Evolutionary conservation across 179 eudicot species (phyloP).

Genomic region (Silene vulgaris): DNA sequence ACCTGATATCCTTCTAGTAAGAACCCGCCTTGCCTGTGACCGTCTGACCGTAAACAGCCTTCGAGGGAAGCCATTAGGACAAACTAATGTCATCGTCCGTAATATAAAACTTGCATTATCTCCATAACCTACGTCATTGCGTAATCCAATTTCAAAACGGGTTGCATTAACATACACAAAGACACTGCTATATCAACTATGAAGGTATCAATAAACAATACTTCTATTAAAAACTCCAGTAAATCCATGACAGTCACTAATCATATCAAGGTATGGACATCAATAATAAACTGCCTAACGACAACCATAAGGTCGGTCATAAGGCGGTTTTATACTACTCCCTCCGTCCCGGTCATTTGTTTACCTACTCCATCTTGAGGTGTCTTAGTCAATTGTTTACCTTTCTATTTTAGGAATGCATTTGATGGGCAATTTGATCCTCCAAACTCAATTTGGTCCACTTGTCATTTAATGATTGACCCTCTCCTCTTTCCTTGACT

Average conservation of each 20-base stretch:
- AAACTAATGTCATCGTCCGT: conserved; percentile 28
- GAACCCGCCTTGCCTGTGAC: conserved; percentile 21
- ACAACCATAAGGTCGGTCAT: too few relatives aligned
- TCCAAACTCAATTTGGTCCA: too few relatives aligned
- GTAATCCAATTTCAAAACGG: conserved; percentile 5
- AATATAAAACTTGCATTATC: conserved; percentile 31
- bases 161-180: neutral
- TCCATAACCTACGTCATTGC: conserved; percentile 34
- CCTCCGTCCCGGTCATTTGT: too few relatives aligned
- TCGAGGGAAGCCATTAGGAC: conserved; percentile 30
- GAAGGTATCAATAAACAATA: neutral
- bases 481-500: too few relatives aligned
- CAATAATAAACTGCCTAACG: neutral
- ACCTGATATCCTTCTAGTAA: conserved; percentile 55
- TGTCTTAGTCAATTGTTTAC: too few relatives aligned
- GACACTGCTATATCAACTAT: neutral
- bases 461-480: too few relatives aligned
- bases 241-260: neutral
- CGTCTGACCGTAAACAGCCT: conserved; percentile 22
- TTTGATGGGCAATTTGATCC: too few relatives aligned
- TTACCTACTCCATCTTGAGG: too few relatives aligned
- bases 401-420: too few relatives aligned
- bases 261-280: neutral
- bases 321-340: too few relatives aligned
- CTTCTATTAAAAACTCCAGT: neutral